Evolutionary conservation across 345 rosid genomes (phyloP).

Genomic region (Eucalyptus regnans): DNA sequence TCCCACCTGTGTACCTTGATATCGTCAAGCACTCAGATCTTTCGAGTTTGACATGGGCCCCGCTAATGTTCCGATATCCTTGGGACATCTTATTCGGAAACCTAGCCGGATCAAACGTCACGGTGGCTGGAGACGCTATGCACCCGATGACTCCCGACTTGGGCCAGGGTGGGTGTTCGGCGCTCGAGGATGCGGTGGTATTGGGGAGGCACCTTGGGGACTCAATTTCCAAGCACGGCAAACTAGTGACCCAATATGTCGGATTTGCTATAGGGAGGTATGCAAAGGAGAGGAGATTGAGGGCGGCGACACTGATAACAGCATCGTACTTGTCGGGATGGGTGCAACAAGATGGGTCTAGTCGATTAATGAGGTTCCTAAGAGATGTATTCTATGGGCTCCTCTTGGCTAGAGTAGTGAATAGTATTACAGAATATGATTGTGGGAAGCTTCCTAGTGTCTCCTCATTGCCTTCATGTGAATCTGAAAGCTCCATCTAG

Average conservation of each 20-base stretch:
- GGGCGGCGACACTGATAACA: background rate
- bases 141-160: too few relatives aligned
- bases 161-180: too few relatives aligned
- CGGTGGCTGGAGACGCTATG: too few relatives aligned
- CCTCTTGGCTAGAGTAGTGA: background rate
- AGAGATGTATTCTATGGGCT: background rate
- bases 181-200: too few relatives aligned
- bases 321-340: background rate
- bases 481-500: background rate
- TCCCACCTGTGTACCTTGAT: too few relatives aligned
- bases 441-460: background rate
- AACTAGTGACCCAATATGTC: background rate
- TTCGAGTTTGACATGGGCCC: too few relatives aligned
- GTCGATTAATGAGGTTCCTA: background rate
- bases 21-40: too few relatives aligned
- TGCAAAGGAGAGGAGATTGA: background rate
- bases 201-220: background rate
- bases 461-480: background rate
- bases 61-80: too few relatives aligned
- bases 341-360: background rate
- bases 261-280: constrained; percentile 4
- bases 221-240: background rate
- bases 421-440: background rate
- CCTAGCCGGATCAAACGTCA: too few relatives aligned
- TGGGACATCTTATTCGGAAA: too few relatives aligned